phyloP scores from a whole-genome alignment of 371 early-diverging fungal species.

The Apophysomyces trapeziformis region DNA sequence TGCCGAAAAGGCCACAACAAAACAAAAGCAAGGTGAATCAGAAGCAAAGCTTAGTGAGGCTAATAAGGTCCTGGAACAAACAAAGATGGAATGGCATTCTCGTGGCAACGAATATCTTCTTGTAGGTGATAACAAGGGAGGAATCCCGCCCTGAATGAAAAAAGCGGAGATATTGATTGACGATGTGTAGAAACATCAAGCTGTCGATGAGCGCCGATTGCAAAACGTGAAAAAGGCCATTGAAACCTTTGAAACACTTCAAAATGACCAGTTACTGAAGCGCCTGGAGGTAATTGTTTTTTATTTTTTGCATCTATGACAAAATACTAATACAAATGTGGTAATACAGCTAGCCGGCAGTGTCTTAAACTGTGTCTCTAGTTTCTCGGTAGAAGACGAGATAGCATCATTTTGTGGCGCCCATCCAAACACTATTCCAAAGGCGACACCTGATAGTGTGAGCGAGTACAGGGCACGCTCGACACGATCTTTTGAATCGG shows the following conservation, averaged over 20 bases:
- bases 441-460: neutral
- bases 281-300: slow-evolving; percentile 36
- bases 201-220: slow-evolving; percentile 52
- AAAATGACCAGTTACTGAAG: slow-evolving; percentile 49
- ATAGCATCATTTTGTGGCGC: slow-evolving; percentile 28
- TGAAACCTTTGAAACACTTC: slow-evolving; percentile 50
- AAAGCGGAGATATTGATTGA: neutral
- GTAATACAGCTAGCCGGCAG: slow-evolving; percentile 19
- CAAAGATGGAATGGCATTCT: slow-evolving; percentile 43
- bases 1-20: slow-evolving; percentile 36
- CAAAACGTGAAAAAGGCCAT: slow-evolving; percentile 41
- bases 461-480: slow-evolving; percentile 15
- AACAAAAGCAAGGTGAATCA: slow-evolving; percentile 35
- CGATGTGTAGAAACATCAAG: slow-evolving; percentile 45
- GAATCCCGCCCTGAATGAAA: too few relatives aligned
- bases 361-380: slow-evolving; percentile 21
- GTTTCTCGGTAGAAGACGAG: slow-evolving; percentile 31
- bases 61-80: slow-evolving; percentile 28
- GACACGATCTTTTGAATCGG: slow-evolving; percentile 20
- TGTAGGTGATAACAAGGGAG: too few relatives aligned
- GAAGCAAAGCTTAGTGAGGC: slow-evolving; percentile 34
- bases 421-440: neutral
- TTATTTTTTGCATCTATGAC: neutral
- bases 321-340: neutral
- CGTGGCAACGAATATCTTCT: slow-evolving; percentile 45